phyloP scores from a whole-genome alignment of 805 yeast species.

The Candida sphagnicola region DNA sequence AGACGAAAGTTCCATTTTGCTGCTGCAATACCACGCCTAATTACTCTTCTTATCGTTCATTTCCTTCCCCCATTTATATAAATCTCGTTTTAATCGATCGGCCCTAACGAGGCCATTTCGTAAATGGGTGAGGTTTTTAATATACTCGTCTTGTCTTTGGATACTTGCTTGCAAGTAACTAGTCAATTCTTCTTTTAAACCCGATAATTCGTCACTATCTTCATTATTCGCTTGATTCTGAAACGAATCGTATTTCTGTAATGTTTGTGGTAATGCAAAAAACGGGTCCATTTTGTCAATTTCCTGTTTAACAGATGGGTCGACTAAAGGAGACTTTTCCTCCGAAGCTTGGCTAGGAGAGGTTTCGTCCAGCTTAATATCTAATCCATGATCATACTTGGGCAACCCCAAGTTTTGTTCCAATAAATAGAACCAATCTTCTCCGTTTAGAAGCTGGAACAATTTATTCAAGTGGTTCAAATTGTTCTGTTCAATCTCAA shows the following conservation, averaged over 20 bases:
- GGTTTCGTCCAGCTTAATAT: constrained; percentile 9
- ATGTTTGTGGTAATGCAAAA: constrained; percentile 54
- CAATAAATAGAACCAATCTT: constrained; percentile 66
- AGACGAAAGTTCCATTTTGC: too few species aligned
- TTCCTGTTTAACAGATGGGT: constrained; percentile 6
- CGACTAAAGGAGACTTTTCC: neutral
- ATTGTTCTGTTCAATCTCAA: constrained; percentile 76
- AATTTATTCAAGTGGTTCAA: constrained; percentile 69
- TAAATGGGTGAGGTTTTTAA: constrained; percentile 69
- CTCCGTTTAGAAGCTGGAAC: constrained; percentile 80
- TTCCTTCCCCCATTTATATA: constrained; percentile 82
- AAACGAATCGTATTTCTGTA: constrained; percentile 26
- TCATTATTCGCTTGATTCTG: constrained; percentile 20
- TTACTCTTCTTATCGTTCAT: constrained; percentile 50
- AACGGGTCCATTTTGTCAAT: constrained; percentile 32
- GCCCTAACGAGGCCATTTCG: constrained; percentile 77
- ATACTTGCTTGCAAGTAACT: constrained; percentile 42
- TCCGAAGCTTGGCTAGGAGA: neutral
- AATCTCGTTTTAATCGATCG: constrained; percentile 64
- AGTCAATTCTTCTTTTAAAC: constrained; percentile 55
- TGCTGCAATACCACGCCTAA: neutral
- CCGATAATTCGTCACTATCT: constrained; percentile 33
- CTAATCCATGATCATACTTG: constrained; percentile 62
- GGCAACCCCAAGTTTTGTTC: constrained; percentile 66
- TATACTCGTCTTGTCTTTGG: constrained; percentile 69